A percentile compares a stretch with the other conserved stretches of the same genome.
Conservation (phyloP, 306 rosid genomes). For the Inga leiocalycina region DNA sequence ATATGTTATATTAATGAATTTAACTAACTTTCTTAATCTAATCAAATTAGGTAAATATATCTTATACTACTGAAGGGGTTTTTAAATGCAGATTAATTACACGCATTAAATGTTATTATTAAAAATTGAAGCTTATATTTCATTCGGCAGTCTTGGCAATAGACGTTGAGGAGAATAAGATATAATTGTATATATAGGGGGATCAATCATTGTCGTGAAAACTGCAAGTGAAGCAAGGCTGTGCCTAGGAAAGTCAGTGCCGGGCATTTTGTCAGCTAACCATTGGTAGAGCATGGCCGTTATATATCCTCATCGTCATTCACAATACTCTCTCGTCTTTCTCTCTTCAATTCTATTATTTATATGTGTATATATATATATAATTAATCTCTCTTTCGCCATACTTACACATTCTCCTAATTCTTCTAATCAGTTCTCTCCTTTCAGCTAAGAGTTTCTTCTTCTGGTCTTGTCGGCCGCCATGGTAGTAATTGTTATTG, state of each 20-base stretch:
- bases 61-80: too few species aligned
- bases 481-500: not conserved
- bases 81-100: too few species aligned
- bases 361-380: not conserved
- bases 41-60: too few species aligned
- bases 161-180: not conserved
- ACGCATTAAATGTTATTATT: not conserved
- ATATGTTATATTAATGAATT: too few species aligned
- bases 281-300: not conserved
- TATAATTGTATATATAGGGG: too few species aligned
- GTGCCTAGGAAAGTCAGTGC: not conserved
- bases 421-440: not conserved
- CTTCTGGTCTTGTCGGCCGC: not conserved
- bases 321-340: not conserved
- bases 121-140: not conserved
- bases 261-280: too few species aligned
- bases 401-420: not conserved
- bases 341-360: not conserved
- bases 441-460: not conserved
- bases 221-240: not conserved
- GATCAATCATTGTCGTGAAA: not conserved
- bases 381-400: not conserved
- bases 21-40: too few species aligned
- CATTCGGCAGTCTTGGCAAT: not conserved
- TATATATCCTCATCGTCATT: not conserved